These are phyloP conservation scores for Marvania coccoides DNA, from an alignment of 139 green algal genomes.

Conservation along the genomic window DNA sequence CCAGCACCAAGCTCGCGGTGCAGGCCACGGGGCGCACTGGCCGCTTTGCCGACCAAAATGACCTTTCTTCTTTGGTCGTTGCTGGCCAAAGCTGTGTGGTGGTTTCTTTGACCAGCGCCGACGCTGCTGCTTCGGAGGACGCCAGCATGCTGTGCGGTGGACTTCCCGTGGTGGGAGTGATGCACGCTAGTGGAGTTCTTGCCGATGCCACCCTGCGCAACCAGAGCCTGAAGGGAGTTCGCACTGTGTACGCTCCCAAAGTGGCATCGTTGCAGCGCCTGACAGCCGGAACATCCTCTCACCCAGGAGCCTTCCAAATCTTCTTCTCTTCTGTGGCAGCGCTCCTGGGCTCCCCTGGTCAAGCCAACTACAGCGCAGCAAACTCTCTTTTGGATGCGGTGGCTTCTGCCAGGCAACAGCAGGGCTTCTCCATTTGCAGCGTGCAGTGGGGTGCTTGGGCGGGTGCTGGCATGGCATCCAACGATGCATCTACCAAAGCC, in stretches of 20 bases:
- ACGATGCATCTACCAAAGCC: constrained; percentile 14
- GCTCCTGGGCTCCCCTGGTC: constrained; percentile 42
- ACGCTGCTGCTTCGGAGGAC: constrained; percentile 18
- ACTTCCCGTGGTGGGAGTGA: constrained; percentile 27
- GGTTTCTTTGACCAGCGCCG: constrained; percentile 18
- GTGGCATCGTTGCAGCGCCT: constrained; percentile 2
- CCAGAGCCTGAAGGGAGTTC: constrained; percentile 32
- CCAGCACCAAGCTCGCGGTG: constrained; percentile 20
- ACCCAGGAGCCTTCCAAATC: constrained; percentile 17
- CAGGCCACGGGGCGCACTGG: constrained; percentile 47
- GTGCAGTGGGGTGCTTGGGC: constrained; percentile 54
- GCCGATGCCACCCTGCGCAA: constrained; percentile 56
- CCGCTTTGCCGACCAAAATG: constrained; percentile 4
- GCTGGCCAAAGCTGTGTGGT: background rate
- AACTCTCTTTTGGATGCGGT: constrained; percentile 36
- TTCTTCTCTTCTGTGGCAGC: constrained; percentile 53
- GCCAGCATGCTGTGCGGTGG: constrained; percentile 43
- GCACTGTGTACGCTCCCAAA: constrained; percentile 42
- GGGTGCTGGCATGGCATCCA: constrained; percentile 37
- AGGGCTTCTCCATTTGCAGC: constrained; percentile 10
- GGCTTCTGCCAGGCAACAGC: background rate
- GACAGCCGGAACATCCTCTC: background rate
- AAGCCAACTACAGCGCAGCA: constrained; percentile 54
- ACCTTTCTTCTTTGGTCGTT: constrained; percentile 1
- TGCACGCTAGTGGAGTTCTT: constrained; percentile 73